Evolutionary conservation across 2,329 filamentous ascomycete species (phyloP).

Genomic region (Colletotrichum ledebouriae): DNA sequence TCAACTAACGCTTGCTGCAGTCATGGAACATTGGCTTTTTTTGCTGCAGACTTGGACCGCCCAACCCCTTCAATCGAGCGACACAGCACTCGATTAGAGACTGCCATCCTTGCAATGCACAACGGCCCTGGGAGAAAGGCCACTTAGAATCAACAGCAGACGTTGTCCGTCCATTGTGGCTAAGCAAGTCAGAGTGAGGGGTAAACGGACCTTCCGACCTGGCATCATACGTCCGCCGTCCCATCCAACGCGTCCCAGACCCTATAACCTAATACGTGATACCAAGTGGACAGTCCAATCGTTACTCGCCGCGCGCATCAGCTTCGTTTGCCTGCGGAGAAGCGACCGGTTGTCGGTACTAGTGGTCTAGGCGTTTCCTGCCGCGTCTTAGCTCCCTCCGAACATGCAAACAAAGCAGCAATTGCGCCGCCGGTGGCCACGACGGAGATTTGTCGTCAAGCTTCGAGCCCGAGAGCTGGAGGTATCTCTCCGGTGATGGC

Average conservation of each 20-base stretch:
- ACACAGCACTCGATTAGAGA: not conserved
- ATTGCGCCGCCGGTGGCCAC: slow-evolving; percentile 20
- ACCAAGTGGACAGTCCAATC: slow-evolving; percentile 13
- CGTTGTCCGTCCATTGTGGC: slow-evolving; percentile 23
- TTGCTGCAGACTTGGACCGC: slow-evolving; percentile 3
- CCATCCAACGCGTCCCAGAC: slow-evolving; percentile 32
- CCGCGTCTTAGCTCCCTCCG: slow-evolving; percentile 12
- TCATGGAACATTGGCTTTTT: slow-evolving; percentile 10
- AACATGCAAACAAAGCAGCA: slow-evolving; percentile 19
- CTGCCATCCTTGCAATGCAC: slow-evolving; percentile 20
- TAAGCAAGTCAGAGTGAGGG: slow-evolving; percentile 29
- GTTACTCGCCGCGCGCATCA: slow-evolving; percentile 7
- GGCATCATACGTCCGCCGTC: slow-evolving; percentile 32
- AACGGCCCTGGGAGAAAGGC: not conserved
- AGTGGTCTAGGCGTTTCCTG: slow-evolving; percentile 9
- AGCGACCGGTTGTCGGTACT: slow-evolving; percentile 9
- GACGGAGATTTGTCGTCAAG: slow-evolving; percentile 42
- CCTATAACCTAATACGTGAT: slow-evolving; percentile 23
- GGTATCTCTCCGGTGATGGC: slow-evolving; percentile 31
- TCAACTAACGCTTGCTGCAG: slow-evolving; percentile 30
- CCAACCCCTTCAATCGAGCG: slow-evolving; percentile 6
- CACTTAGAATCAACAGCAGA: slow-evolving; percentile 26
- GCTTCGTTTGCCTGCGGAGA: slow-evolving; percentile 19
- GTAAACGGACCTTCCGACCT: slow-evolving; percentile 32
- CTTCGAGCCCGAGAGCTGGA: slow-evolving; percentile 16